Percentiles rank a stretch among this genome's conserved stretches.
phyloP scores from a whole-genome alignment of 2,329 filamentous ascomycete genomes.

The Claviceps paspali region DNA sequence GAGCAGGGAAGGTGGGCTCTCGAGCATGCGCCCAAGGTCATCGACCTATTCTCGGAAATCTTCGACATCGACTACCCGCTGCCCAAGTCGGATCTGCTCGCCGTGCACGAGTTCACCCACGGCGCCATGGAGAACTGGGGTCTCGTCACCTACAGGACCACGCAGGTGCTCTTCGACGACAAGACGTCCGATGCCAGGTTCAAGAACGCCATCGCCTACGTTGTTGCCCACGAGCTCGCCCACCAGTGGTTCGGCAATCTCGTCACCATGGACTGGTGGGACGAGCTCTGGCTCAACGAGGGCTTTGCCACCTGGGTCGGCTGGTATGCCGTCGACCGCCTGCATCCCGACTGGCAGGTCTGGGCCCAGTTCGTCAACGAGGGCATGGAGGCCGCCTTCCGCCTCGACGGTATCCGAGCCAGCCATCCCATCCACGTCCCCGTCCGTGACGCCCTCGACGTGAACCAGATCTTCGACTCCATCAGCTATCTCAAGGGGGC shows the following conservation, averaged over 20 bases:
- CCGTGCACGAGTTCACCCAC: slow-evolving; percentile 80
- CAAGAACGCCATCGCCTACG: slow-evolving; percentile 88
- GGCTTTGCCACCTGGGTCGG: slow-evolving; percentile 98
- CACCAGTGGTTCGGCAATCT: slow-evolving; percentile 95
- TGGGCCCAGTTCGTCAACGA: slow-evolving; percentile 97
- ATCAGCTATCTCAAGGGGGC: slow-evolving; percentile 96
- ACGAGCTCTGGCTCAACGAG: slow-evolving; percentile 86
- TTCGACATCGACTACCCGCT: slow-evolving; percentile 89
- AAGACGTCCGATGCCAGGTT: slow-evolving; percentile 78
- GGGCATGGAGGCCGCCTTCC: slow-evolving; percentile 81
- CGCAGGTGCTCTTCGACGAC: slow-evolving; percentile 91
- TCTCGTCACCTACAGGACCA: slow-evolving; percentile 88
- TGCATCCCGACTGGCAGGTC: slow-evolving; percentile 94
- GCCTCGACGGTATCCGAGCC: slow-evolving; percentile 75
- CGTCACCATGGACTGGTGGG: slow-evolving; percentile 96
- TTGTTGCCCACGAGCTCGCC: slow-evolving; percentile 93
- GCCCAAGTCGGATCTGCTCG: slow-evolving; percentile 79
- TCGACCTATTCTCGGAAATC: slow-evolving; percentile 93
- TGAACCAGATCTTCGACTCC: slow-evolving; percentile 94
- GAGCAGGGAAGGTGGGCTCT: slow-evolving; percentile 82
- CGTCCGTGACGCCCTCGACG: slow-evolving; percentile 82
- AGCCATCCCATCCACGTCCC: slow-evolving; percentile 95
- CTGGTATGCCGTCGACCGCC: slow-evolving; percentile 79
- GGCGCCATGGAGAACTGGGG: slow-evolving; percentile 96
- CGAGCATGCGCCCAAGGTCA: slow-evolving; percentile 79